Conservation (phyloP, 2,329 filamentous ascomycete species). For the Stylonectria norvegica region DNA sequence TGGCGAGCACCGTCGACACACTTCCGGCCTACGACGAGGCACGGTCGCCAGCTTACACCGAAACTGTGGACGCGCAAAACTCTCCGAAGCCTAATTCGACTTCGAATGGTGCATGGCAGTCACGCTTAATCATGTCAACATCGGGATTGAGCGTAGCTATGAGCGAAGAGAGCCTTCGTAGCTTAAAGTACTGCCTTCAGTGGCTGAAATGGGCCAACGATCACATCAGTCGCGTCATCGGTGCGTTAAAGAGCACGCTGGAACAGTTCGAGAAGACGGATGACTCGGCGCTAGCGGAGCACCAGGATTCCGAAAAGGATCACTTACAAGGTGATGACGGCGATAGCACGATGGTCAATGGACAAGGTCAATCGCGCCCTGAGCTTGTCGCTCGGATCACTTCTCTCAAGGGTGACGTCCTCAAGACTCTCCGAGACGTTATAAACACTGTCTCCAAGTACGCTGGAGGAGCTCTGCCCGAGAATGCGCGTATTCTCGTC, state of each 20-base stretch:
- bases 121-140: slow-evolving; percentile 82
- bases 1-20: slow-evolving; percentile 67
- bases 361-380: slow-evolving; percentile 30
- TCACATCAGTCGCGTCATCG: slow-evolving; percentile 72
- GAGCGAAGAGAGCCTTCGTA: slow-evolving; percentile 81
- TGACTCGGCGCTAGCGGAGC: slow-evolving; percentile 8
- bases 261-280: slow-evolving; percentile 71
- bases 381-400: slow-evolving; percentile 63
- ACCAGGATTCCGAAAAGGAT: slow-evolving; percentile 11
- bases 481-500: slow-evolving; percentile 81
- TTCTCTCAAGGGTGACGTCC: slow-evolving; percentile 64
- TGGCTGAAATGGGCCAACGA: slow-evolving; percentile 80
- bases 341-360: slow-evolving; percentile 6
- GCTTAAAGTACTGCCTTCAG: slow-evolving; percentile 77
- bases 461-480: slow-evolving; percentile 84
- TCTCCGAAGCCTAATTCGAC: slow-evolving; percentile 28
- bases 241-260: slow-evolving; percentile 69
- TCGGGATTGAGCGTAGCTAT: slow-evolving; percentile 89
- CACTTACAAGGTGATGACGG: slow-evolving; percentile 1
- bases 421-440: slow-evolving; percentile 76
- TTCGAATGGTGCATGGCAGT: slow-evolving; percentile 59
- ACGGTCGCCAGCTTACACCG: slow-evolving; percentile 71
- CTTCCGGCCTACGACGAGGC: slow-evolving; percentile 82
- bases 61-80: slow-evolving; percentile 41
- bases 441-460: slow-evolving; percentile 85